Percentiles rank a stretch among this genome's conserved stretches.
Conservation (phyloP, 2,329 filamentous ascomycete genomes). For the Aurifilum marmelostoma region DNA sequence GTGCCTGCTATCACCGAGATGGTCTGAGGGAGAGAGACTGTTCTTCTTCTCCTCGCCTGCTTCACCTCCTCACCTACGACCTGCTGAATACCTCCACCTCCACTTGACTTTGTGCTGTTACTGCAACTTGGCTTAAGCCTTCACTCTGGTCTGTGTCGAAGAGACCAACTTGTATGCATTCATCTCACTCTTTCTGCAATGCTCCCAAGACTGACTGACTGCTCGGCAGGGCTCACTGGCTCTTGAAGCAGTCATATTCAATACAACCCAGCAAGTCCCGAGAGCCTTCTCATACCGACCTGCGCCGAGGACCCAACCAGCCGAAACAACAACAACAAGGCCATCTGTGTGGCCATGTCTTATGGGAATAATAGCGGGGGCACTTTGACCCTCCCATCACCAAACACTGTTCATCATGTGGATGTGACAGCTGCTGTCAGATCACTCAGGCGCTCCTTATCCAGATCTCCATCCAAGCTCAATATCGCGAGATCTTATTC, state of each 20-base stretch:
- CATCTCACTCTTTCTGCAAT: not conserved
- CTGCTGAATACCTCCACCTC: not conserved
- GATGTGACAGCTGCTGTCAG: slow-evolving; percentile 77
- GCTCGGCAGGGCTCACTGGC: not conserved
- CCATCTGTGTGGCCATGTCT: slow-evolving; percentile 49
- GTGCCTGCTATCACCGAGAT: slow-evolving; percentile 22
- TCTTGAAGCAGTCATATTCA: not conserved
- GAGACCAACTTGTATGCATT: not conserved
- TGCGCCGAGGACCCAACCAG: not conserved
- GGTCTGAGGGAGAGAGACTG: slow-evolving; percentile 17
- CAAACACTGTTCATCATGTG: slow-evolving; percentile 79
- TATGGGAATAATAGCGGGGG: slow-evolving; percentile 67
- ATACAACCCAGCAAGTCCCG: not conserved
- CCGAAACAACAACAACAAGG: not conserved
- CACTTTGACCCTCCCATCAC: slow-evolving; percentile 84
- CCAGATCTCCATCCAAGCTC: slow-evolving; percentile 92
- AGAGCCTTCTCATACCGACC: not conserved
- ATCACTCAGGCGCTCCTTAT: slow-evolving; percentile 83
- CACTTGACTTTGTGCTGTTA: not conserved
- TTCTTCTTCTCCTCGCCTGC: not conserved
- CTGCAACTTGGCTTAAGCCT: not conserved
- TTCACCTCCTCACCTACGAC: not conserved
- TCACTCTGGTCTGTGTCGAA: not conserved
- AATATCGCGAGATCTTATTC: slow-evolving; percentile 58
- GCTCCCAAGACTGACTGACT: not conserved